A percentile compares a stretch with the other conserved stretches of the same genome.
Evolutionary conservation across 257 asterid genomes (phyloP).

Genomic region (Mentha longifolia): DNA sequence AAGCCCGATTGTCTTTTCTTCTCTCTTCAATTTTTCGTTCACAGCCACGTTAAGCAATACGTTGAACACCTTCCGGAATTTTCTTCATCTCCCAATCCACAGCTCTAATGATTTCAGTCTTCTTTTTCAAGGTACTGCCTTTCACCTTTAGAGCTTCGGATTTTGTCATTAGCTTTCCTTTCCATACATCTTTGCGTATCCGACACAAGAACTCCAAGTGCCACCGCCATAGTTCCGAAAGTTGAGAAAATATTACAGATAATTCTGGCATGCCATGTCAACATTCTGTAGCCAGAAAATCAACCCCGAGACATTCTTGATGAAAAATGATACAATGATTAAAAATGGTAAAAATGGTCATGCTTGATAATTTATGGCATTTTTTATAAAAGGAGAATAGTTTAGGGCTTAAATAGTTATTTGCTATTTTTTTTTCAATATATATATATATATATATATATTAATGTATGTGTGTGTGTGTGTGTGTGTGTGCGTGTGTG

Average conservation of each 20-base stretch:
- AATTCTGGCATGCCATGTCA: too few species aligned
- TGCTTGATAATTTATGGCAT: too few species aligned
- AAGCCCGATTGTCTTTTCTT: background rate
- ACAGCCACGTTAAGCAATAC: background rate
- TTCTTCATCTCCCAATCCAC: background rate
- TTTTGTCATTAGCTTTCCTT: background rate
- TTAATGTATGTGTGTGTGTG: too few species aligned
- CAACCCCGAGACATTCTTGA: too few species aligned
- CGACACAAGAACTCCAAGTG: background rate
- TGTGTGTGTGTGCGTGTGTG: too few species aligned
- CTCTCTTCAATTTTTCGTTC: background rate
- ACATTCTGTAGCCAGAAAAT: too few species aligned
- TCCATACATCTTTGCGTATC: background rate
- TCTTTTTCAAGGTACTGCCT: background rate
- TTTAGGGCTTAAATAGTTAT: too few species aligned
- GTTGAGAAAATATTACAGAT: too few species aligned
- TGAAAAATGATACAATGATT: too few species aligned
- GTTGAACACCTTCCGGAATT: background rate
- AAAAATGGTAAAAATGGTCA: too few species aligned
- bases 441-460: background rate
- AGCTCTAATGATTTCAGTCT: background rate
- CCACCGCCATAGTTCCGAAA: background rate
- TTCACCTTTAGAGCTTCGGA: background rate
- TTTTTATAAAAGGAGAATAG: too few species aligned
- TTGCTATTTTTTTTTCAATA: background rate